Percentiles rank a stretch among this genome's conserved stretches.
Conservation (phyloP, 768 basidiomycete genomes). For the Leccinum incarnatum region DNA sequence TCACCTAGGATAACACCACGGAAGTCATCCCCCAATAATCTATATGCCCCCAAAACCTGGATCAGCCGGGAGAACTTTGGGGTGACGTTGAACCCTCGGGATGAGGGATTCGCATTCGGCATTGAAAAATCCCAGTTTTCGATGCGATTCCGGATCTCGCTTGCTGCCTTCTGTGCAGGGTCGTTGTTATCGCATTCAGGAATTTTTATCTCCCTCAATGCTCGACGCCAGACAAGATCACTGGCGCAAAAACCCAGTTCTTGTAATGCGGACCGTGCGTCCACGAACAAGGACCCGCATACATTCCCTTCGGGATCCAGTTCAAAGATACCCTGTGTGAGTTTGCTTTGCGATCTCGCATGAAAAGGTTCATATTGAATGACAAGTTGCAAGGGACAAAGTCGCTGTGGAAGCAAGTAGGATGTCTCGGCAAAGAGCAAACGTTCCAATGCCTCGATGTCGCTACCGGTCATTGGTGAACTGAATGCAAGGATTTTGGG, state of each 20-base stretch:
- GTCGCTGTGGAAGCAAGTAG: conserved; percentile 35
- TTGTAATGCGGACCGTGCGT: conserved; percentile 43
- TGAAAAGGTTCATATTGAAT: conserved; percentile 48
- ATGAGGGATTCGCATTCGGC: conserved; percentile 58
- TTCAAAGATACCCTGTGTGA: conserved; percentile 47
- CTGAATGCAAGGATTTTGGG: conserved; percentile 47
- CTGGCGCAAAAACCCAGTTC: conserved; percentile 69
- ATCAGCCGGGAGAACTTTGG: conserved; percentile 63
- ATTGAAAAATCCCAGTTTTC: conserved; percentile 62
- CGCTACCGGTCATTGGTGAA: conserved; percentile 23
- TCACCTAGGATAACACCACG: conserved; percentile 69
- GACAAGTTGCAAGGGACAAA: conserved; percentile 49
- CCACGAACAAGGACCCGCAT: conserved; percentile 43
- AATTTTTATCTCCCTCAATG: conserved; percentile 37
- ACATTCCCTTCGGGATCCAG: conserved; percentile 40
- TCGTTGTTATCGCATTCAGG: conserved; percentile 39
- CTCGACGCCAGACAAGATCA: conserved; percentile 67
- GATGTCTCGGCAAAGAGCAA: conserved; percentile 39
- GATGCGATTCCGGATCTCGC: conserved; percentile 39
- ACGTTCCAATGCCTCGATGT: conserved; percentile 39
- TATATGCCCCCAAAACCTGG: conserved; percentile 55
- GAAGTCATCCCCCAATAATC: conserved; percentile 53
- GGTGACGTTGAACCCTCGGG: conserved; percentile 62
- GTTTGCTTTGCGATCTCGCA: conserved; percentile 36
- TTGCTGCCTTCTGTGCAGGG: conserved; percentile 20